Evolutionary conservation across 1,139 yeast species (phyloP), one percentile per base, ranked within the genome.

Genomic region (Debaryomyces sp.): DNA sequence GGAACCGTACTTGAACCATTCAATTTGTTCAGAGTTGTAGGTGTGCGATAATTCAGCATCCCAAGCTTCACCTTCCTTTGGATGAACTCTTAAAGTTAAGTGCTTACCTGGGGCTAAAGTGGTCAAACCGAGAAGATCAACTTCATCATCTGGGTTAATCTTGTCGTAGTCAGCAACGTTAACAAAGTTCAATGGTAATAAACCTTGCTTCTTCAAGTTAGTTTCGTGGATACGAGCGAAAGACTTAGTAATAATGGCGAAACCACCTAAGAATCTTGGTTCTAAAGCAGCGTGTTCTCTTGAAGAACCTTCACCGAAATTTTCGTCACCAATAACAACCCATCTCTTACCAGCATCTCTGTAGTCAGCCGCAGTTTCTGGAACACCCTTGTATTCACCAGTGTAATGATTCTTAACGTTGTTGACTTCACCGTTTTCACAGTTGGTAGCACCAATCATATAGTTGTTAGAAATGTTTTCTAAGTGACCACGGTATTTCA

Each of bases 251-350:
- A 94, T 87, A 74, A 94, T 91, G 62, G 97, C 97, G 70, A 87
- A 89, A 68, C 96, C 99, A 80, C 99, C 99, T 70, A 94, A 84
- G 94, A 78, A 94, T 83, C 99, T 89, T 79, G 99, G 99, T 82
- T 92, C 97, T 71, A 94, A 86, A 63, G 99, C 99, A 70, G 99
- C 99, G 75, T 94, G 99, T 80, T 94, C 99, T 85, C 99, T 91
- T 64, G 98, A 92, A 54, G 99, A 94, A 80, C 99, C 99, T 81
- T 94, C 99, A 83, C 99, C 99, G 67, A 91, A 89, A 82, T 94
- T 94, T 78, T 94, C 97, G 73, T 91, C 99, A 79, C 98, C 99
- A 70, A 94, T 84, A 59, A 94, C 99, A 75, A 92, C 97, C 99
- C 99, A 94, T 68, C 79, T 84, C 70, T 85, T 78, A 66, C 96